Evolutionary conservation across 208 protist species (phyloP).

Genomic region (Crithidia acanthocephali): DNA sequence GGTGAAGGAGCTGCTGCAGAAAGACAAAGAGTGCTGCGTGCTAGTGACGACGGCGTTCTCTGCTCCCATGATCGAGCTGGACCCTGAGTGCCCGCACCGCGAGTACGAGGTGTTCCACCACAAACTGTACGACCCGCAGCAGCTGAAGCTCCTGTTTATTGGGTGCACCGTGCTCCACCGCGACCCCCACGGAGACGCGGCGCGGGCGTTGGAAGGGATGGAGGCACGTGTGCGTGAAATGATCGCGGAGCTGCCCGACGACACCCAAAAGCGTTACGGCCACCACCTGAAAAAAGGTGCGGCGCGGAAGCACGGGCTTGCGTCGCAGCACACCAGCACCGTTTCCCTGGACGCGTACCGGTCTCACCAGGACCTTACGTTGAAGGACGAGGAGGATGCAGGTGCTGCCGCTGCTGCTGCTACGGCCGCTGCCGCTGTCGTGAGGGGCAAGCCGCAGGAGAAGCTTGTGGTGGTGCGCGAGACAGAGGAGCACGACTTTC

Average conservation of each 20-base stretch:
- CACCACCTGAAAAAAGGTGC: slow-evolving; percentile 46
- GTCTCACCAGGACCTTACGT: slow-evolving; percentile 27
- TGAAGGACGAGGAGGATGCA: slow-evolving; percentile 25
- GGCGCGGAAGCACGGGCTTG: slow-evolving; percentile 5
- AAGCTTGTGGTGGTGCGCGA: slow-evolving; percentile 53
- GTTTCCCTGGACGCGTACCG: slow-evolving; percentile 27
- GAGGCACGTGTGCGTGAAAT: slow-evolving; percentile 55
- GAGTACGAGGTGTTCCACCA: slow-evolving; percentile 83
- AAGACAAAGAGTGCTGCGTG: slow-evolving; percentile 71
- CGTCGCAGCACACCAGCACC: slow-evolving; percentile 22
- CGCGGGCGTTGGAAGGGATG: slow-evolving; percentile 49
- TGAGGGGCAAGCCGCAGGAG: slow-evolving; percentile 28
- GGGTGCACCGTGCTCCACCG: slow-evolving; percentile 70
- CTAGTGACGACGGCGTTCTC: slow-evolving; percentile 59
- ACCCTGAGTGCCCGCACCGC: slow-evolving; percentile 31
- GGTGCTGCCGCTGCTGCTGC: not conserved
- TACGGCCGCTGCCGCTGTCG: not conserved
- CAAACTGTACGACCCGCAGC: slow-evolving; percentile 85
- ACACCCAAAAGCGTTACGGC: slow-evolving; percentile 38
- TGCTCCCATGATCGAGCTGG: slow-evolving; percentile 40
- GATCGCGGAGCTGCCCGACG: slow-evolving; percentile 57
- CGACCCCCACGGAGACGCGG: slow-evolving; percentile 31
- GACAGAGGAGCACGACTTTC: slow-evolving; percentile 49
- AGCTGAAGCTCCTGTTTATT: slow-evolving; percentile 74
- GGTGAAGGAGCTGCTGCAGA: slow-evolving; percentile 61